Evolutionary conservation across 805 yeast species (phyloP), one percentile per base, ranked within the genome.

Genomic region (Hanseniaspora nectarophila): DNA sequence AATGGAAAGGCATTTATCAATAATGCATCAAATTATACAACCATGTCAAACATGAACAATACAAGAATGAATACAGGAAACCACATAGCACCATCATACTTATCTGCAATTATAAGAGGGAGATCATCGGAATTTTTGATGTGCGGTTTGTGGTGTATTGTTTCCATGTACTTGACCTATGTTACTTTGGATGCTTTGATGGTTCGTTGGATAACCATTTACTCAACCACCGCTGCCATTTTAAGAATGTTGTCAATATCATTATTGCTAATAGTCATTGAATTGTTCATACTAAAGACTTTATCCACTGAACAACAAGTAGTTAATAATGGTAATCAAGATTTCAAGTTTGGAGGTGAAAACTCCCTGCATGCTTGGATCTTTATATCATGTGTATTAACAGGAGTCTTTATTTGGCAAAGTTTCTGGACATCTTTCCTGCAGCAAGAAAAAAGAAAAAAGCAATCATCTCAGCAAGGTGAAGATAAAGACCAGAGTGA

Each of bases 181-280:
- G 80, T 88, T 1, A 85, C 86, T 3, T 69, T 90, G 32, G 96
- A 89, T 61, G 92, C 95, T 0, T 70, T 90, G 44, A 86, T 89
- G 82, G 82, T 87, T 28, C 73, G 97, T 42, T 90, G 97, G 95
- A 85, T 90, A 26, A 94, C 89, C 40, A 86, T 83, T 40, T 90
- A 90, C 65, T 83, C 88, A 54, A 81, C 86, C 0, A 73, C 85
- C 1, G 97, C 95, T 0, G 95, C 95, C 0, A 85, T 89, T 16
- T 75, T 90, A 20, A 72, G 97, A 51, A 85, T 89, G 74, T 70
- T 88, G 45, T 81, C 95, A 12, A 81, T 87, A 79, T 81, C 90
- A 4, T 69, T 88, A 35, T 72, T 88, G 15, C 72, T 86, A 50
- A 75, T 84, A 15, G 76, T 85, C 6, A 70, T 82, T 31, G 87